These are phyloP conservation scores for Endotrypanum monterogeii DNA, from an alignment of 208 protist species.

Conservation along the genomic window DNA sequence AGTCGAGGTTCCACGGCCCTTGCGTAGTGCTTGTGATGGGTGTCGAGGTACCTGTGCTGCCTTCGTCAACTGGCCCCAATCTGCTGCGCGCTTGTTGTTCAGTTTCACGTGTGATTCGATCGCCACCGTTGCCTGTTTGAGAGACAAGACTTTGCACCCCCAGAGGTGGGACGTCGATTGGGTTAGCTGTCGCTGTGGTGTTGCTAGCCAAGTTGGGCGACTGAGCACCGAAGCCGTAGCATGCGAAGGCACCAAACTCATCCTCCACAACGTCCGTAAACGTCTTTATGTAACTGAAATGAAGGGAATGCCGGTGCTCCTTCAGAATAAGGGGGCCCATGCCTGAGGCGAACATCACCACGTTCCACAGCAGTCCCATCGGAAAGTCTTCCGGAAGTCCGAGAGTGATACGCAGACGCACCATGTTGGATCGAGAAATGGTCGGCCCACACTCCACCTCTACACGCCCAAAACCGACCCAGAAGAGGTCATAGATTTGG, in stretches of 20 bases:
- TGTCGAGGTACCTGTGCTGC: neutral
- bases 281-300: slow-evolving; percentile 34
- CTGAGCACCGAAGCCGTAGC: slow-evolving; percentile 39
- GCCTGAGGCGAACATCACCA: slow-evolving; percentile 57
- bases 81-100: neutral
- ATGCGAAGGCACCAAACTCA: slow-evolving; percentile 36
- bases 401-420: slow-evolving; percentile 39
- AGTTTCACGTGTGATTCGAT: neutral
- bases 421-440: slow-evolving; percentile 44
- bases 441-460: slow-evolving; percentile 71
- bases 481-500: slow-evolving; percentile 51
- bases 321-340: slow-evolving; percentile 43
- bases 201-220: neutral
- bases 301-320: slow-evolving; percentile 39
- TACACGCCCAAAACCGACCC: slow-evolving; percentile 69
- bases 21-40: slow-evolving; percentile 6
- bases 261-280: slow-evolving; percentile 50
- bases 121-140: neutral
- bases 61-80: neutral
- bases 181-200: slow-evolving; percentile 14
- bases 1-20: slow-evolving; percentile 15
- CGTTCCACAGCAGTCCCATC: slow-evolving; percentile 76
- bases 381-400: slow-evolving; percentile 53
- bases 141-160: neutral
- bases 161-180: slow-evolving; percentile 7